Percentiles rank a stretch among this genome's conserved stretches.
phyloP scores from a whole-genome alignment of 169 alveolate genomes.

The Plasmodium cynomolgi region DNA sequence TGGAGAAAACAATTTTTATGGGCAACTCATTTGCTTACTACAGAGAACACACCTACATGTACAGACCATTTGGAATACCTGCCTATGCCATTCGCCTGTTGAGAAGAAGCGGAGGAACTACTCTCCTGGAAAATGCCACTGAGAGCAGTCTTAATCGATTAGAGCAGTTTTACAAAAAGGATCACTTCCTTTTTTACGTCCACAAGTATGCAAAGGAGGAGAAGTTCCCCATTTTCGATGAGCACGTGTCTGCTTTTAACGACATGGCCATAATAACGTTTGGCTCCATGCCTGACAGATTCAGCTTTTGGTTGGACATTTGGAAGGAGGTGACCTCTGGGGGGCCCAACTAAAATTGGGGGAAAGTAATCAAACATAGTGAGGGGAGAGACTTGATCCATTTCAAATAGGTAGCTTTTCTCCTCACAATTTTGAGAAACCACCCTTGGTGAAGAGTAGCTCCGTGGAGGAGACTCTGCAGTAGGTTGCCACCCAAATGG shows the following conservation, averaged over 20 bases:
- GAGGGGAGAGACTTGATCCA: neutral
- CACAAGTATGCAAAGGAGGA: slow-evolving; percentile 14
- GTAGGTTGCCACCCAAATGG: neutral
- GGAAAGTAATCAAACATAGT: neutral
- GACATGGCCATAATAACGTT: slow-evolving; percentile 28
- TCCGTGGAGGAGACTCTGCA: neutral
- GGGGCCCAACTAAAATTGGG: neutral
- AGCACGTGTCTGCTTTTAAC: slow-evolving; percentile 22
- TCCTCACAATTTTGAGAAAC: neutral
- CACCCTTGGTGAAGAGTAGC: neutral
- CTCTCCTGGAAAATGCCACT: neutral
- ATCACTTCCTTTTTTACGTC: slow-evolving; percentile 49
- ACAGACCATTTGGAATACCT: slow-evolving; percentile 60
- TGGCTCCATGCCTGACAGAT: neutral
- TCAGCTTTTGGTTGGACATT: slow-evolving; percentile 18
- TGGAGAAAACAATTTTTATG: slow-evolving; percentile 29
- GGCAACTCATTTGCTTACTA: slow-evolving; percentile 59
- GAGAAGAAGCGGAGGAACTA: neutral
- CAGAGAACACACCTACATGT: slow-evolving; percentile 14
- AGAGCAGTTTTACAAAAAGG: slow-evolving; percentile 3
- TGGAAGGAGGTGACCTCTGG: neutral
- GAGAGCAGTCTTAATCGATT: neutral
- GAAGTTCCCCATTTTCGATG: slow-evolving; percentile 47
- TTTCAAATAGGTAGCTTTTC: neutral
- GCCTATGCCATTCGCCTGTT: slow-evolving; percentile 10